Base-by-base conservation (phyloP, 208 protist species). In the Plasmodiophora brassicae region DNA sequence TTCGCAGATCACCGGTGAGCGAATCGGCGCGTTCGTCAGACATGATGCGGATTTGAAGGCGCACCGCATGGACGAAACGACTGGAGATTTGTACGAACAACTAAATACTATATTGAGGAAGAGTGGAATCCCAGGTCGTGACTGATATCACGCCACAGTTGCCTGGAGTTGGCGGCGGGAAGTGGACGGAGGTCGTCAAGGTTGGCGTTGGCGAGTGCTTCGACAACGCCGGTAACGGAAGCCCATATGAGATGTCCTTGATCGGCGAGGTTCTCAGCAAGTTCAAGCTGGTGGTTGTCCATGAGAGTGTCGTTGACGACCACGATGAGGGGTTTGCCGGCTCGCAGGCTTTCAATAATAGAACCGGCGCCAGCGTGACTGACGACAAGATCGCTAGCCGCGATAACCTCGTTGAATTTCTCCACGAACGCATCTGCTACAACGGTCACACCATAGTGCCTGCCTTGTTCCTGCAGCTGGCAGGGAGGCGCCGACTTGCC, bases 271-370 rank as follows among this genome's bases (percentile, higher is more conserved):
- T 78, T n/a, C 10, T 5, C 5, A 36, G 65, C 84, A 14, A 92
- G 25, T 91, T 93, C 91, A 38, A 57, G 50, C 89, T 93, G 91
- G 83, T 93, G 91, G n/a, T 93, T 93, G 38, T 92, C 88, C 90
- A 93, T 90, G 20, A 93, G 46, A 46, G 35, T 1, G 38, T 92
- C 85, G 36, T 93, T 93, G 32, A 93, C 85, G 1, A 93, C 91
- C 83, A 93, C 91, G 53, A 93, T 84, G 0, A 93, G 46, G 1
- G 46, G 0, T 44, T 93, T 93, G 39, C 45, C 46, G 50, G 88
- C 32, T 35, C 32, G 43, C 25, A 93, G 44, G 10, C 54, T 39
- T 91, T 93, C 91, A 35, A 90, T 72, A 35, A 93, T 93, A 0
- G 91, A 89, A 22, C 91, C 91, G 28, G 91, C 91, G 22, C 91